A percentile compares a stretch with the other conserved stretches of the same genome.
Evolutionary conservation across 164 flowering plant species (phyloP).

Genomic region (Berberis thunbergii): DNA sequence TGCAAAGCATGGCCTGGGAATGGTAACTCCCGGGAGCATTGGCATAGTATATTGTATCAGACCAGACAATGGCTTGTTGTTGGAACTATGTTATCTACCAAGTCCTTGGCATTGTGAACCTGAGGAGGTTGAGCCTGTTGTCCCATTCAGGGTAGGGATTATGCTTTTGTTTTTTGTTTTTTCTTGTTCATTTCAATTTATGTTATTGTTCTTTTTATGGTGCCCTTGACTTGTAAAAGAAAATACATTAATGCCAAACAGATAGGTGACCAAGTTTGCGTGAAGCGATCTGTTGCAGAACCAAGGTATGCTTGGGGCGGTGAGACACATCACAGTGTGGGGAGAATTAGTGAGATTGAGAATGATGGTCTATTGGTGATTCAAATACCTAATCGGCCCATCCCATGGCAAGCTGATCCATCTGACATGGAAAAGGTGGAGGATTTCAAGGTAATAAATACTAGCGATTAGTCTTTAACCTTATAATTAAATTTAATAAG

Average conservation of each 20-base stretch:
- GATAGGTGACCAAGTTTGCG: conserved; percentile 95
- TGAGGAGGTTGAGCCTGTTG: conserved; percentile 95
- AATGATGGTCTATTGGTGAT: conserved; percentile 85
- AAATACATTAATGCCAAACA: conserved; percentile 17
- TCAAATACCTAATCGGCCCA: conserved; percentile 85
- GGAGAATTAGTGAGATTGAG: conserved; percentile 82
- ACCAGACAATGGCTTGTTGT: conserved; percentile 81
- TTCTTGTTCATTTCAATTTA: neutral
- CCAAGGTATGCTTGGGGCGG: conserved; percentile 99
- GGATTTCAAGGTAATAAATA: conserved; percentile 65
- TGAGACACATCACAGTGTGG: conserved; percentile 98
- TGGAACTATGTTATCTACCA: conserved; percentile 86
- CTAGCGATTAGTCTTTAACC: neutral
- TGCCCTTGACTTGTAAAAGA: neutral
- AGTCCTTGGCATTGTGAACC: conserved; percentile 99
- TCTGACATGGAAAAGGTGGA: conserved; percentile 99
- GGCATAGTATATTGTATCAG: conserved; percentile 93
- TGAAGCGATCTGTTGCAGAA: conserved; percentile 95
- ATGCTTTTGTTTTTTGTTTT: neutral
- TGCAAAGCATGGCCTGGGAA: conserved; percentile 93
- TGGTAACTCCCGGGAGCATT: conserved; percentile 96
- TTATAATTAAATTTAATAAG: neutral
- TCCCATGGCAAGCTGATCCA: conserved; percentile 99
- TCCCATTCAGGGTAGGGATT: conserved; percentile 67
- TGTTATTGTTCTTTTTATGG: neutral